Percentiles rank a stretch among this genome's conserved stretches.
Conservation (phyloP, 2,329 filamentous ascomycete species). For the Phoma sp. region DNA sequence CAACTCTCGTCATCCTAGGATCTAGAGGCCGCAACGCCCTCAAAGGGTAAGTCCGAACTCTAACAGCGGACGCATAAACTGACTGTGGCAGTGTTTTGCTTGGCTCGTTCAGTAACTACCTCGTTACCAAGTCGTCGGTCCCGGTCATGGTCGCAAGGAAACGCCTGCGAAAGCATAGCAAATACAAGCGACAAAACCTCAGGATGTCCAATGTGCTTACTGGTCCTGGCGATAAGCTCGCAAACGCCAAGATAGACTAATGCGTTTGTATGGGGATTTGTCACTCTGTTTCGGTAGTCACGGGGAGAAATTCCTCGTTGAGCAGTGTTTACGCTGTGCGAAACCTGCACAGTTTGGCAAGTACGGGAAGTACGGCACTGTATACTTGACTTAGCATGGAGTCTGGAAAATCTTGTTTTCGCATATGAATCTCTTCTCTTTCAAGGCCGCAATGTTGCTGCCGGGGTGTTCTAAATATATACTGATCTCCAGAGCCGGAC, state of each 20-base stretch:
- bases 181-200: slow-evolving; percentile 74
- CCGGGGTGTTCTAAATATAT: slow-evolving; percentile 14
- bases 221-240: slow-evolving; percentile 71
- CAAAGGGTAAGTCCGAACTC: slow-evolving; percentile 74
- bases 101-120: slow-evolving; percentile 95
- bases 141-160: slow-evolving; percentile 98
- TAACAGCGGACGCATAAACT: slow-evolving; percentile 23
- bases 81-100: slow-evolving; percentile 75
- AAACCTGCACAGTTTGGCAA: slow-evolving; percentile 46
- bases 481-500: slow-evolving; percentile 8
- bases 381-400: slow-evolving; percentile 28
- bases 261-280: slow-evolving; percentile 40
- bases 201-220: slow-evolving; percentile 83
- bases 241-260: slow-evolving; percentile 77
- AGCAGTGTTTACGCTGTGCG: slow-evolving; percentile 30
- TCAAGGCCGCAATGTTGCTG: not conserved
- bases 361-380: slow-evolving; percentile 24
- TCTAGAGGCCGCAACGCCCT: slow-evolving; percentile 89
- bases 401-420: slow-evolving; percentile 11
- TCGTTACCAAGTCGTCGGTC: slow-evolving; percentile 94
- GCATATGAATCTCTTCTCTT: slow-evolving; percentile 12
- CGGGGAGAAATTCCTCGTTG: slow-evolving; percentile 13
- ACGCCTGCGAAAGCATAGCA: slow-evolving; percentile 84
- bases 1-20: slow-evolving; percentile 91
- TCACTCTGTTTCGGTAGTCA: slow-evolving; percentile 38